A percentile compares a stretch with the other conserved stretches of the same genome.
These are phyloP conservation scores for Echinochloa phyllopogon DNA, from an alignment of 176 grass and related monocot species.

Conservation along the genomic window DNA sequence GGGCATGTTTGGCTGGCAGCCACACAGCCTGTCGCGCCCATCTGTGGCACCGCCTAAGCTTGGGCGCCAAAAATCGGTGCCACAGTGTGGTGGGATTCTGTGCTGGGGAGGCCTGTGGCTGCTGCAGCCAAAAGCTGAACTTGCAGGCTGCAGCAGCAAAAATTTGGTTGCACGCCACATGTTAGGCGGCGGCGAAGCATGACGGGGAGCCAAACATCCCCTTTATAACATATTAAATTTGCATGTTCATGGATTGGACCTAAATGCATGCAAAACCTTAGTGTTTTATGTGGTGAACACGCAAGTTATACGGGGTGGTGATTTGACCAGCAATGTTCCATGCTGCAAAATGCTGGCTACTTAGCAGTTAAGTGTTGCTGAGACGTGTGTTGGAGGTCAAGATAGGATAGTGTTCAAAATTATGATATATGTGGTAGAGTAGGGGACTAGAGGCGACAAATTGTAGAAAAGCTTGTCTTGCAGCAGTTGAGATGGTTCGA, in stretches of 20 bases:
- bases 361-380: not conserved
- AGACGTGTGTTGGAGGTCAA: not conserved
- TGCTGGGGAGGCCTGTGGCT: no score
- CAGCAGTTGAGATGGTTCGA: not conserved
- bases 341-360: not conserved
- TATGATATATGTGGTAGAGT: not conserved
- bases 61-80: no score
- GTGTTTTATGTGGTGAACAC: not conserved
- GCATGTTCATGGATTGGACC: constrained; percentile 7
- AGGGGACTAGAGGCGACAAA: not conserved
- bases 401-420: not conserved
- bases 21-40: no score
- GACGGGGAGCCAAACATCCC: no score
- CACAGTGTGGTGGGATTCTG: no score
- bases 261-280: not conserved
- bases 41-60: no score
- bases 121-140: no score
- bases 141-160: no score
- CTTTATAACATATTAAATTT: not conserved
- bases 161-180: no score
- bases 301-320: not conserved
- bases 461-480: not conserved
- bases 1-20: no score
- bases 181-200: no score
- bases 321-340: not conserved